Base-by-base conservation (phyloP, 2,329 filamentous ascomycete genomes). In the Phoma sp. region DNA sequence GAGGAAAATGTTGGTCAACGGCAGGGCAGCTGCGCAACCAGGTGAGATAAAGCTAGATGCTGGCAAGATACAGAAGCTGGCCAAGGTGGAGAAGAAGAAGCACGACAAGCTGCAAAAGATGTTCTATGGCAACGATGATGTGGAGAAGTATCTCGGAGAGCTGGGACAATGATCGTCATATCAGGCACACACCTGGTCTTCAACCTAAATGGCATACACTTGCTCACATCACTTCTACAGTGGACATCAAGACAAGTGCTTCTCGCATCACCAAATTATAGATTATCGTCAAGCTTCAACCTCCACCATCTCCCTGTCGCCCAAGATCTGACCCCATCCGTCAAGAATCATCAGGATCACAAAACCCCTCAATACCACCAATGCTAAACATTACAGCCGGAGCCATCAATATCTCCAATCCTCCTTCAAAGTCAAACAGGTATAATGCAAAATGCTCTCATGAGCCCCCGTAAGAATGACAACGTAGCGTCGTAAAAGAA, bases 121-220 rank as follows among this genome's bases (percentile, higher is more conserved):
- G 76, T 89, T 96, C 58, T 93, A 90, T 74, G 82, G 84, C 18
- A 87, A 84, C 61, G 83, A 89, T n/a, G 89, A 93, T 61, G 78
- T 96, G 49, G 85, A 92, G 65, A 85, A 82, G 67, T 95, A 96
- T 70, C 75, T 96, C 14, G 83, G 86, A 0, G 62, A 69, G 9
- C 25, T 68, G 27, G 27, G 27, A 29, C 9, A 9, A 29, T 29
- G 27, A 29, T 29, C 27, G 9, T 29, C 9, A 29, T 9, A 9
- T 29, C 27, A 9, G 27, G 3, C 18, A 18, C 18, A 18, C 18
- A 18, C 18, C 27, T 29, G 27, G 27, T 7, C 6, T 29, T 29
- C 27, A 4, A 29, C 18, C 18, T 18, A 18, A 18, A 18, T 18
- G 18, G 18, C 18, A 18, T 18, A 18, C 18, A 18, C 18, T 18